Evolutionary conservation across 495 filamentous ascomycete genomes (phyloP), one percentile per base, ranked within the genome.

Genomic region (Xylaria longipes): DNA sequence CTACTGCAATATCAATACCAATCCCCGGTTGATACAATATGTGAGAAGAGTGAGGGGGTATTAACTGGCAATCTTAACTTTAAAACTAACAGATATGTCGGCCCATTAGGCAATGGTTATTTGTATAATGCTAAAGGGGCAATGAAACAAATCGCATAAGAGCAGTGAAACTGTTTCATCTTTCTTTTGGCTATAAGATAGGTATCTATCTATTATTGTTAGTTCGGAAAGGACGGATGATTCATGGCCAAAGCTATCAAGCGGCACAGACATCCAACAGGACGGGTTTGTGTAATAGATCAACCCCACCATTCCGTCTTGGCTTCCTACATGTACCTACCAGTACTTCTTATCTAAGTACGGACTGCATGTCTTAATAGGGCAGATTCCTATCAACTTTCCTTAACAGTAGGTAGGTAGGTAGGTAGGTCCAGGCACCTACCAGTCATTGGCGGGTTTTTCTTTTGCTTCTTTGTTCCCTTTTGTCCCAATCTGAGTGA

Each of bases 261-360:
- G 50, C 50, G 50, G 50, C 50, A 54, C 25, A 58, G 27, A 58
- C 29, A 37, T 60, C 57, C 57, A 60, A 60, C 57, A 22, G 29
- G 33, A 17, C 57, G 57, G 57, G 31, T 37, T 60, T 22, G 57
- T n/a, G 57, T 54, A 65, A 45, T 46, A 15, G n/a, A 39, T 45
- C 8, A n/a, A 22, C 57, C 31, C 54, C 57, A 60, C 57, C 57
- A 37, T 37, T 60, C 31, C 29, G 11, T 35, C 31, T 60, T 22
- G 57, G 57, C 33, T 56, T 27, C 25, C 27, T 22, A 11, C 5
- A 2, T 31, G 17, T 58, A 58, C 56, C 17, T 9, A 11, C 0
- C 2, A 8, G 57, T 60, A 35, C 57, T 22, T 37, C 57, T 60
- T 60, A 60, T 60, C 57, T 60, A 60, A 60, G 57, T 60, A 60